Conservation (phyloP, 805 yeast genomes). For the Sugiyamaella floridensis region DNA sequence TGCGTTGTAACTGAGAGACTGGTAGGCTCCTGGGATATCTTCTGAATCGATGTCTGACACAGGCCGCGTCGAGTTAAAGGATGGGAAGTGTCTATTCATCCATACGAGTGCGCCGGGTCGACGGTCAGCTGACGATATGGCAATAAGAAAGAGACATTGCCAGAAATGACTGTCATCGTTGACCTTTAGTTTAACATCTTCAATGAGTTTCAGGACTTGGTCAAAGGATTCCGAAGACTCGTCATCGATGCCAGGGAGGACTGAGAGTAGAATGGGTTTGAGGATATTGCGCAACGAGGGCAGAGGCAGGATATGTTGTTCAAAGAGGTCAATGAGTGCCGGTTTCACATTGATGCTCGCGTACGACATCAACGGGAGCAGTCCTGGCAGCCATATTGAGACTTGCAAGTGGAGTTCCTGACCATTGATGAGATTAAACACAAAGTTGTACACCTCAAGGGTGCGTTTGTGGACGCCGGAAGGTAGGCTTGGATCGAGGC, state of each 20-base stretch:
- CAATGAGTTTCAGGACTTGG: conserved; percentile 54
- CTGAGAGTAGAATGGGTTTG: conserved; percentile 63
- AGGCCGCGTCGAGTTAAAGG: conserved; percentile 29
- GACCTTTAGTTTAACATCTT: conserved; percentile 48
- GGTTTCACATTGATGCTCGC: conserved; percentile 88
- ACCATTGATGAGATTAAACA: conserved; percentile 58
- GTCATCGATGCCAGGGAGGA: conserved; percentile 87
- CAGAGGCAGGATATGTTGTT: conserved; percentile 45
- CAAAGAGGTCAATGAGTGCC: conserved; percentile 56
- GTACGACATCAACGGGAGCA: conserved; percentile 81
- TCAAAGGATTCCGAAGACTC: conserved; percentile 79
- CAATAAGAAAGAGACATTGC: conserved; percentile 69
- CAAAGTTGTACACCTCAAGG: conserved; percentile 62
- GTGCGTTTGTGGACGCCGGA: conserved; percentile 94
- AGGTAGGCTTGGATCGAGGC: conserved; percentile 75
- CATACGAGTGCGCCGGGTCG: conserved; percentile 79
- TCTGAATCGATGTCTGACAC: conserved; percentile 20
- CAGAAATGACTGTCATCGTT: conserved; percentile 73
- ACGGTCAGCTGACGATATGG: conserved; percentile 73
- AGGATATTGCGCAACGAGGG: conserved; percentile 51
- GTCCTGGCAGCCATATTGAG: conserved; percentile 84
- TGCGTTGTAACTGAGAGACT: conserved; percentile 43
- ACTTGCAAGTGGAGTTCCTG: conserved; percentile 49
- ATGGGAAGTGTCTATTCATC: conserved; percentile 61
- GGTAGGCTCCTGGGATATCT: conserved; percentile 28